These are phyloP conservation scores for Termitomyces sp. DNA, from an alignment of 768 basidiomycete species.

Conservation along the genomic window DNA sequence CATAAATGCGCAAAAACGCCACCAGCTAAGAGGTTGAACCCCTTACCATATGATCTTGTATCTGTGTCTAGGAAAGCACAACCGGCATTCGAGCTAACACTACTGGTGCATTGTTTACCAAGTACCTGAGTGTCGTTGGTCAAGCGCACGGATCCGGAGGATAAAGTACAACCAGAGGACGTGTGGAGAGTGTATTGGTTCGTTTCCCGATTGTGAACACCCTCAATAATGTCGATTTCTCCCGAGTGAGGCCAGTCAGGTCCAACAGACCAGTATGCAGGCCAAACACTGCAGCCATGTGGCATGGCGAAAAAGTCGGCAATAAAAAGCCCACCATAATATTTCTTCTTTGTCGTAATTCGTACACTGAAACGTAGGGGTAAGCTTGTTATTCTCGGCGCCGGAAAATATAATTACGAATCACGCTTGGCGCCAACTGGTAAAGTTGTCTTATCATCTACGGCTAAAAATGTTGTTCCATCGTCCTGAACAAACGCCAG, in stretches of 20 bases:
- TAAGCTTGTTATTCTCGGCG: not conserved
- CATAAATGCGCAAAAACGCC: constrained; percentile 60
- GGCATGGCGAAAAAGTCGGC: constrained; percentile 72
- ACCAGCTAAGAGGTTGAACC: constrained; percentile 43
- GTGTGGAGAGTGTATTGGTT: constrained; percentile 73
- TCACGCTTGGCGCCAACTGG: constrained; percentile 51
- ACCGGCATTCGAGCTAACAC: constrained; percentile 37
- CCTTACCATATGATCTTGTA: constrained; percentile 35
- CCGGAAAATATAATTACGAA: constrained; percentile 34
- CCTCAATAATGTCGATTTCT: constrained; percentile 79
- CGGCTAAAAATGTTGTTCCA: constrained; percentile 56
- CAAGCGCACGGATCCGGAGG: constrained; percentile 20
- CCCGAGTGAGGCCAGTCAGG: constrained; percentile 48
- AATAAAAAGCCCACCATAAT: constrained; percentile 69
- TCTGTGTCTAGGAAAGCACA: constrained; percentile 47
- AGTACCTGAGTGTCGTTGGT: constrained; percentile 23
- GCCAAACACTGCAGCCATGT: constrained; percentile 65
- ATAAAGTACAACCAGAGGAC: constrained; percentile 36
- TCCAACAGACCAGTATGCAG: constrained; percentile 50
- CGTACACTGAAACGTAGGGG: constrained; percentile 64
- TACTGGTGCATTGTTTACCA: constrained; percentile 36
- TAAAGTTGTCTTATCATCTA: constrained; percentile 54
- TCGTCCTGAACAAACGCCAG: constrained; percentile 63
- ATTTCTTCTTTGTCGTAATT: constrained; percentile 61
- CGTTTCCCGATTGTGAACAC: constrained; percentile 53